phyloP scores from a whole-genome alignment of 1,284 basidiomycete species.

The Ganoderma boninense region DNA sequence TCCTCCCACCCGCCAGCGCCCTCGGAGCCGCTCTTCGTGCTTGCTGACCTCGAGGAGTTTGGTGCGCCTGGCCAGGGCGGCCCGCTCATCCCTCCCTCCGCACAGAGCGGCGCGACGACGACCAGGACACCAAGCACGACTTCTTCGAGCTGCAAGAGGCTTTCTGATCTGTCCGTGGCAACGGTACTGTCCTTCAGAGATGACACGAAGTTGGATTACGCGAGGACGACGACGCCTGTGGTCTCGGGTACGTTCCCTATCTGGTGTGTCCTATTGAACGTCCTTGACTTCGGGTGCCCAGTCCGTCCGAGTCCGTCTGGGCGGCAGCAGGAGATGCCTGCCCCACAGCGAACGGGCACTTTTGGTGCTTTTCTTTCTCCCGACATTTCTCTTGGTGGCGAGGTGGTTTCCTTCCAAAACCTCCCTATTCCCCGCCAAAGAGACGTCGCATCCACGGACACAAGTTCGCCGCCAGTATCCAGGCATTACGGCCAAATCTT shows the following conservation, averaged over 20 bases:
- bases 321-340: neutral
- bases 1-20: neutral
- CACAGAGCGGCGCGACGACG: neutral
- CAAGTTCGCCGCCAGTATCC: conserved; percentile 9
- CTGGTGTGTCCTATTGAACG: neutral
- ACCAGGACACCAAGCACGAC: neutral
- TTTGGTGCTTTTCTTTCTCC: conserved; percentile 6
- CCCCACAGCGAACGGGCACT: conserved; percentile 1
- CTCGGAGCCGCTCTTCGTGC: conserved; percentile 18
- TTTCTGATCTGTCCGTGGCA: conserved; percentile 19
- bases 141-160: conserved; percentile 18
- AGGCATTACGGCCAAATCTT: neutral
- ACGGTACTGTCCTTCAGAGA: conserved; percentile 21
- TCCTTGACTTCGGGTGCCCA: neutral
- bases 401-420: conserved; percentile 18
- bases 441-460: conserved; percentile 16
- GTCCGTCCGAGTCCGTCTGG: conserved; percentile 9
- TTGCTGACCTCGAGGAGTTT: conserved; percentile 30
- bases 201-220: conserved; percentile 4
- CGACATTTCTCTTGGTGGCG: neutral
- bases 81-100: neutral
- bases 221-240: conserved; percentile 10
- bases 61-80: conserved; percentile 20
- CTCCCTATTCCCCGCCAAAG: conserved; percentile 16
- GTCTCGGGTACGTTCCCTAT: conserved; percentile 10